These are phyloP conservation scores for Datura wrightii DNA, from an alignment of 257 asterid species.

Conservation along the genomic window DNA sequence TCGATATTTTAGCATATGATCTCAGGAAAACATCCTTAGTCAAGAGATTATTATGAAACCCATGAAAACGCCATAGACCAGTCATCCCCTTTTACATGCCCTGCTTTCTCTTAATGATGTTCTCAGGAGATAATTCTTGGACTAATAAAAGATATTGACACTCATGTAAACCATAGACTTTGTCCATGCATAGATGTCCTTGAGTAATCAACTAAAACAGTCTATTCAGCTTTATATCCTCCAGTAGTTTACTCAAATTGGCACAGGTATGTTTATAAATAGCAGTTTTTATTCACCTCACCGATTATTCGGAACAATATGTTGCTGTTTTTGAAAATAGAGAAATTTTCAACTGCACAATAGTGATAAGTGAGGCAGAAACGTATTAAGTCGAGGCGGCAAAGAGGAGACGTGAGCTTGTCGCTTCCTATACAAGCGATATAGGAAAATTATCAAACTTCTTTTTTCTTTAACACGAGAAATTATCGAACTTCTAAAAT, in stretches of 20 bases:
- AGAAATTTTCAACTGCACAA: slow-evolving; percentile 26
- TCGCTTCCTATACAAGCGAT: background rate
- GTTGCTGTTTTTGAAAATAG: background rate
- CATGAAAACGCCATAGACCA: slow-evolving; percentile 1
- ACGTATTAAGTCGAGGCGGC: slow-evolving; percentile 1
- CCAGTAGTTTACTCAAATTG: slow-evolving; percentile 8
- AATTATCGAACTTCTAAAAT: slow-evolving; percentile 9
- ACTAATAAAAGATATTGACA: background rate
- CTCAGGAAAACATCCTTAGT: slow-evolving; percentile 22
- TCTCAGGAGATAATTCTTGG: slow-evolving; percentile 17
- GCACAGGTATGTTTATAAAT: background rate
- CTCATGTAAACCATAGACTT: background rate
- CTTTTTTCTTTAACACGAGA: background rate
- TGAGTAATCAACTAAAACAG: background rate
- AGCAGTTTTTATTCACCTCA: slow-evolving; percentile 21
- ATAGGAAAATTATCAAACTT: background rate
- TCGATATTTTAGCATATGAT: background rate
- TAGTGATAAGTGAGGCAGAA: background rate
- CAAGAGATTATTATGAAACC: background rate
- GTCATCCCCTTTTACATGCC: background rate
- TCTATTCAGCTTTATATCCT: background rate
- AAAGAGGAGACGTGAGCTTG: background rate
- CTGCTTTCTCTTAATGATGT: slow-evolving; percentile 22
- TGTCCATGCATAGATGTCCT: slow-evolving; percentile 15
- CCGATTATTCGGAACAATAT: background rate